Evolutionary conservation across 2,329 filamentous ascomycete genomes (phyloP).

Genomic region (Colletotrichum neosansevieriae): DNA sequence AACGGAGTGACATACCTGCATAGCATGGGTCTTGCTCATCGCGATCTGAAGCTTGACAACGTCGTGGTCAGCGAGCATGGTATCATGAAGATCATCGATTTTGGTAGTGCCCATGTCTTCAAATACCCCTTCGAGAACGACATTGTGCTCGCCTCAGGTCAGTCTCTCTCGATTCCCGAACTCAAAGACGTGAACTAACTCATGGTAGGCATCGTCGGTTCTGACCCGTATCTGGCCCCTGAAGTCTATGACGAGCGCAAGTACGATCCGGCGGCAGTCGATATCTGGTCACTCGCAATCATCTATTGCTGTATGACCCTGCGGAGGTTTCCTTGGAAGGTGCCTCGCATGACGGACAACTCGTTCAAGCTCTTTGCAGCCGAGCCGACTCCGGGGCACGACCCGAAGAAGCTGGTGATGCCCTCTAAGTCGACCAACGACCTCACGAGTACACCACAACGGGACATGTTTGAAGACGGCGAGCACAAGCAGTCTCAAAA

Average conservation of each 20-base stretch:
- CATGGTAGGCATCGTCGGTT: slow-evolving; percentile 73
- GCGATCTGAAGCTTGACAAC: slow-evolving; percentile 96
- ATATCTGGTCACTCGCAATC: slow-evolving; percentile 98
- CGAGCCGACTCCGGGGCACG: slow-evolving; percentile 80
- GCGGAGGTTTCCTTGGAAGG: slow-evolving; percentile 96
- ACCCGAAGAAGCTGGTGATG: slow-evolving; percentile 65
- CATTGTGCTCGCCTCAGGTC: slow-evolving; percentile 84
- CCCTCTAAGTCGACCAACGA: slow-evolving; percentile 61
- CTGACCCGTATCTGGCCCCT: slow-evolving; percentile 95
- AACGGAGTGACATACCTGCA: slow-evolving; percentile 96
- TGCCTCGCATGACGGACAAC: slow-evolving; percentile 90
- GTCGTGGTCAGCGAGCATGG: slow-evolving; percentile 96
- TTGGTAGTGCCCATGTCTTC: slow-evolving; percentile 97
- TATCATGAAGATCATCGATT: slow-evolving; percentile 99
- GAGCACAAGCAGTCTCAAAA: slow-evolving; percentile 41
- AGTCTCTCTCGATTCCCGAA: slow-evolving; percentile 47
- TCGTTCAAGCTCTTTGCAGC: slow-evolving; percentile 94
- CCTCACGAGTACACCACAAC: slow-evolving; percentile 52
- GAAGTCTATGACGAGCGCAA: slow-evolving; percentile 95
- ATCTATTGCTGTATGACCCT: slow-evolving; percentile 99
- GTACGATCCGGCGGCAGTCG: slow-evolving; percentile 93
- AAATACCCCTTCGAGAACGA: slow-evolving; percentile 96
- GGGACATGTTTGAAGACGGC: slow-evolving; percentile 54
- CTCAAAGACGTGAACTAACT: slow-evolving; percentile 1
- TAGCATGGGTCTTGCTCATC: slow-evolving; percentile 92